Percentiles rank a stretch among this genome's conserved stretches.
Evolutionary conservation across 2,329 filamentous ascomycete genomes (phyloP).

Genomic region (Trichophyton schoenleinii): DNA sequence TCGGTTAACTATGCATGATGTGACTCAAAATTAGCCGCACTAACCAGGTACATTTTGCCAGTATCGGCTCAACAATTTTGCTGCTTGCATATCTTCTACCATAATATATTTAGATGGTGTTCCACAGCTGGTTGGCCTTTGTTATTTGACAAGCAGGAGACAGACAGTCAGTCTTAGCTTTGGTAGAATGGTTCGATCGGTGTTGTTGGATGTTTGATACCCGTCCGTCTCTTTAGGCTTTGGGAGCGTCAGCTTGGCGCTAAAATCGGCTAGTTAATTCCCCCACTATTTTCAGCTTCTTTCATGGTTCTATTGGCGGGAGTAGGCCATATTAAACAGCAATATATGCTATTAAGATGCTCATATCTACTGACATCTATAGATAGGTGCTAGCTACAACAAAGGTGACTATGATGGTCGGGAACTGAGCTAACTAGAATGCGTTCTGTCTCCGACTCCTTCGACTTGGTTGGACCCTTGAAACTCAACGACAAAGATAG

Average conservation of each 20-base stretch:
- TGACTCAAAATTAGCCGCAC: not conserved
- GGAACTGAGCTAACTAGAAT: too few species aligned
- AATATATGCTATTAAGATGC: too few species aligned
- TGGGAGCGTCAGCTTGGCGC: not conserved
- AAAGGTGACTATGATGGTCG: too few species aligned
- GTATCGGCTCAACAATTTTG: conserved; percentile 26
- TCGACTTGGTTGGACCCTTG: too few species aligned
- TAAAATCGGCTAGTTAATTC: not conserved
- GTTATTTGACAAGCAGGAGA: not conserved
- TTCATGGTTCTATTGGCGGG: too few species aligned
- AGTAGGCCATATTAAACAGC: too few species aligned
- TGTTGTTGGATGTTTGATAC: not conserved
- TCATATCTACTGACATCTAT: too few species aligned
- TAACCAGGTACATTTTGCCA: not conserved
- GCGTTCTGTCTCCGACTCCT: too few species aligned
- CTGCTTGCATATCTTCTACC: conserved; percentile 20
- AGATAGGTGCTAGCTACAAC: too few species aligned
- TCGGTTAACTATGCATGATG: not conserved
- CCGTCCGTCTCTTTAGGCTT: not conserved
- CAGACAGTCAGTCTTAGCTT: not conserved
- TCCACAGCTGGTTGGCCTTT: not conserved
- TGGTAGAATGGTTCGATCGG: not conserved
- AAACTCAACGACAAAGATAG: too few species aligned
- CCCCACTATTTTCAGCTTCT: not conserved
- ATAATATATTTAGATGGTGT: not conserved